A percentile compares a stretch with the other conserved stretches of the same genome.
Evolutionary conservation across 1,139 yeast species (phyloP).

Genomic region (Magnusiomyces fungicola): DNA sequence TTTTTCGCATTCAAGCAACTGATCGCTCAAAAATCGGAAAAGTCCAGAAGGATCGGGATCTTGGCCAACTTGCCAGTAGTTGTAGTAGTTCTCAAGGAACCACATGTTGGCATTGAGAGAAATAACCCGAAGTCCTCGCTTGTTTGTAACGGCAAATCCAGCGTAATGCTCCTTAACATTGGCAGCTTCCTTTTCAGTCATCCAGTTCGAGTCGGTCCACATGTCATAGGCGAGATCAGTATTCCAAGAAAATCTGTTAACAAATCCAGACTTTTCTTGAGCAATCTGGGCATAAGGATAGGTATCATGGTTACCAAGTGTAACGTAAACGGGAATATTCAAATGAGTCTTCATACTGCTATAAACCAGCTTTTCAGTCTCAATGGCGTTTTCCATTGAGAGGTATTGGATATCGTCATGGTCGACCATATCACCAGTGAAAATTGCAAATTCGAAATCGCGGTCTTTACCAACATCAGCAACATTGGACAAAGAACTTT

Average conservation of each 20-base stretch:
- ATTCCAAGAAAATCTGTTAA: conserved; percentile 51
- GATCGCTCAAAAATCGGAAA: conserved; percentile 53
- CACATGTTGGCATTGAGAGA: conserved; percentile 61
- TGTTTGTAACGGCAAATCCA: conserved; percentile 53
- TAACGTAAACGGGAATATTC: conserved; percentile 51
- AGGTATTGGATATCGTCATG: conserved; percentile 45
- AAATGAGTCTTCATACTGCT: conserved; percentile 49
- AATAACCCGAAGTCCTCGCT: conserved; percentile 52
- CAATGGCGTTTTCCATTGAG: conserved; percentile 41
- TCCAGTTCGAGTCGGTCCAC: conserved; percentile 38
- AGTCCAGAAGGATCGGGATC: conserved; percentile 60
- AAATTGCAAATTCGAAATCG: conserved; percentile 49
- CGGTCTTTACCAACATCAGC: conserved; percentile 30
- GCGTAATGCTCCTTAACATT: conserved; percentile 44
- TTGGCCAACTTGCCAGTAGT: conserved; percentile 46
- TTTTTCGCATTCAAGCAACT: conserved; percentile 50
- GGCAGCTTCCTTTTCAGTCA: conserved; percentile 20
- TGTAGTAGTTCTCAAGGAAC: conserved; percentile 58
- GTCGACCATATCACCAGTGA: conserved; percentile 61
- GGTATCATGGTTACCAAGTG: conserved; percentile 65
- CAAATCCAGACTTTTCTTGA: conserved; percentile 43
- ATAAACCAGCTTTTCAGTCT: conserved; percentile 48
- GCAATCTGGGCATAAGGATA: conserved; percentile 67
- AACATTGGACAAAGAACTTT: conserved; percentile 46
- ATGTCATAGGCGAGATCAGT: conserved; percentile 51